Evolutionary conservation across 2,329 filamentous ascomycete species (phyloP).

Genomic region (Chrysoporthe deuterocubensis): DNA sequence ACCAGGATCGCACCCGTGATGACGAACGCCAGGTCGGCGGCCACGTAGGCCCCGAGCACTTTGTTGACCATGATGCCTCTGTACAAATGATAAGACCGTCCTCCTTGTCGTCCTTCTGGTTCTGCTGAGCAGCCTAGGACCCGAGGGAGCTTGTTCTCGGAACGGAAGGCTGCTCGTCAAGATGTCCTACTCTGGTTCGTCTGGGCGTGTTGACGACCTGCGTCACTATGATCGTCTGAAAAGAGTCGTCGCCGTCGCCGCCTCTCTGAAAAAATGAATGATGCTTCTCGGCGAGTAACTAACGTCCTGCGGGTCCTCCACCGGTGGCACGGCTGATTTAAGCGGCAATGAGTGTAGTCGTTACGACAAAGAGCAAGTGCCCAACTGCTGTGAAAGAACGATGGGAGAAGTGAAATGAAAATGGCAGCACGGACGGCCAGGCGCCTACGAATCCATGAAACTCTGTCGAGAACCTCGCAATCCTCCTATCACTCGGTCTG

Average conservation of each 20-base stretch:
- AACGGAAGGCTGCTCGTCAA: conserved; percentile 29
- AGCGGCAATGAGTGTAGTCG: conserved; percentile 6
- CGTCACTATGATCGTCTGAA: conserved; percentile 36
- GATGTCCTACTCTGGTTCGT: conserved; percentile 22
- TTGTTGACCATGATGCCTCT: conserved; percentile 56
- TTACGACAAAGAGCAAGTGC: conserved; percentile 5
- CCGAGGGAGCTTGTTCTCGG: conserved; percentile 24
- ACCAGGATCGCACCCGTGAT: conserved; percentile 58
- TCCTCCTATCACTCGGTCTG: conserved; percentile 14
- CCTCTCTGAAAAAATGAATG: conserved; percentile 3
- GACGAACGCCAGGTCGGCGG: conserved; percentile 55
- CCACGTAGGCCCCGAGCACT: conserved; percentile 54
- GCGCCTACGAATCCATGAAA: conserved; percentile 21
- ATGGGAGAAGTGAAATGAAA: conserved; percentile 11
- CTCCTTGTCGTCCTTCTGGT: conserved; percentile 20
- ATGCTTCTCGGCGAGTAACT: conserved; percentile 17
- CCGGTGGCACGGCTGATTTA: conserved; percentile 17
- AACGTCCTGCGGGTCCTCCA: conserved; percentile 28
- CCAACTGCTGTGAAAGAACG: conserved; percentile 16
- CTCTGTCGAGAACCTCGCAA: conserved; percentile 11
- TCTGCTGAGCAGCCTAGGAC: conserved; percentile 32
- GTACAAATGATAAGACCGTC: not conserved
- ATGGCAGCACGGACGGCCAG: conserved; percentile 18
- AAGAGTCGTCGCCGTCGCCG: conserved; percentile 1
- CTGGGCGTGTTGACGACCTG: conserved; percentile 42